Percentiles rank a stretch among this genome's conserved stretches.
phyloP scores from a whole-genome alignment of 805 yeast genomes.

The Lachancea waltii region DNA sequence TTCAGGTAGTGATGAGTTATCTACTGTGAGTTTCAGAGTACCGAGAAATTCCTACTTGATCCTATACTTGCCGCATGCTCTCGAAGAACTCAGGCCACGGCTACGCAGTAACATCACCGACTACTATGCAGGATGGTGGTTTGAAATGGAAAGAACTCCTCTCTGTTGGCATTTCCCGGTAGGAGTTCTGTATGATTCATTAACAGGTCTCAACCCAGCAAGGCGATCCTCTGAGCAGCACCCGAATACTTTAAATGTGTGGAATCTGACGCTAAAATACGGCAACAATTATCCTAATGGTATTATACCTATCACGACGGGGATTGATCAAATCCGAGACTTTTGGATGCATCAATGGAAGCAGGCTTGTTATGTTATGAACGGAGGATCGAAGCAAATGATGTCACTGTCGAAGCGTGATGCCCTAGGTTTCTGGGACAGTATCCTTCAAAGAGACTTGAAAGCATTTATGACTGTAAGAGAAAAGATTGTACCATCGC shows the following conservation, averaged over 20 bases:
- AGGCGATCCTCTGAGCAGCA: not conserved
- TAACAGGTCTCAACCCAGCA: conserved; percentile 36
- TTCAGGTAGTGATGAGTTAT: conserved; percentile 10
- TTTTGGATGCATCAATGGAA: conserved; percentile 75
- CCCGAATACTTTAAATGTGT: conserved; percentile 30
- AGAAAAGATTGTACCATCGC: conserved; percentile 11
- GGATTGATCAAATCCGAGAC: conserved; percentile 30
- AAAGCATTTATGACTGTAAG: conserved; percentile 19
- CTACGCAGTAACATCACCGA: conserved; percentile 27
- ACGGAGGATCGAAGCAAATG: conserved; percentile 74
- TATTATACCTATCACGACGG: conserved; percentile 39
- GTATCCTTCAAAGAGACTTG: conserved; percentile 34
- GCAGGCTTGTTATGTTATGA: conserved; percentile 68
- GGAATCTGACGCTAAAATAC: conserved; percentile 42
- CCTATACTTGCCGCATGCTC: conserved; percentile 33
- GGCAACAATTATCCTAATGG: conserved; percentile 39
- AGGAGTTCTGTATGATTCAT: conserved; percentile 58
- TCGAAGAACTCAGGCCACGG: conserved; percentile 35
- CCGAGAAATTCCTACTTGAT: conserved; percentile 51
- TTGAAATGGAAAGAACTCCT: conserved; percentile 58
- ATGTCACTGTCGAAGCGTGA: conserved; percentile 67
- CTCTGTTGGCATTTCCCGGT: conserved; percentile 73
- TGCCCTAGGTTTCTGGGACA: conserved; percentile 50
- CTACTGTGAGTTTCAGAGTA: conserved; percentile 21
- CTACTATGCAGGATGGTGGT: conserved; percentile 45